Conservation (phyloP, 495 filamentous ascomycete species). For the Penicillium fimorum region DNA sequence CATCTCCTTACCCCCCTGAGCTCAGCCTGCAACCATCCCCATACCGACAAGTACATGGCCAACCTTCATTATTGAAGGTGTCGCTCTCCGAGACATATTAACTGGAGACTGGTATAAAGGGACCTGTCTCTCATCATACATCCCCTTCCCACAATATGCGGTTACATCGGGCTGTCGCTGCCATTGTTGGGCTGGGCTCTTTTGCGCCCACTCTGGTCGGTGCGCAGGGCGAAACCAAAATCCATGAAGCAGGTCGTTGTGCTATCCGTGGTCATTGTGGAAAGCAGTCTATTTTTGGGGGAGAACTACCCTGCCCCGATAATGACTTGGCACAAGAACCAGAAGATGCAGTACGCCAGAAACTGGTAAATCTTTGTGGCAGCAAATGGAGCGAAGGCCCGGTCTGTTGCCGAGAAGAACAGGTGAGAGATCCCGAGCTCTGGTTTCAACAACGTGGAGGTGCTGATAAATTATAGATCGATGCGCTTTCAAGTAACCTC, state of each 20-base stretch:
- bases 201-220: conserved; percentile 29
- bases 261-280: conserved; percentile 90
- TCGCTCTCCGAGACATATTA: neutral
- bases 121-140: neutral
- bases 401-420: conserved; percentile 80
- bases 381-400: conserved; percentile 76
- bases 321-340: conserved; percentile 80
- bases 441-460: neutral
- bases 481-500: conserved; percentile 73
- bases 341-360: conserved; percentile 61
- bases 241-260: conserved; percentile 87
- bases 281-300: conserved; percentile 80
- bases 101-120: neutral
- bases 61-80: conserved; percentile 5
- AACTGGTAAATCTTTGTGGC: conserved; percentile 84
- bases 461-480: conserved; percentile 52
- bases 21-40: conserved; percentile 12
- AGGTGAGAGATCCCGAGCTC: conserved; percentile 51
- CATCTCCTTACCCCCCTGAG: neutral
- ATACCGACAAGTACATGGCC: conserved; percentile 14
- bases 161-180: conserved; percentile 30
- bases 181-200: conserved; percentile 32
- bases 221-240: conserved; percentile 51
- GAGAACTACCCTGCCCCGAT: conserved; percentile 88
- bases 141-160: conserved; percentile 30